Evolutionary conservation across 1,284 basidiomycete genomes (phyloP).

Genomic region (Fomitopsis palustris): DNA sequence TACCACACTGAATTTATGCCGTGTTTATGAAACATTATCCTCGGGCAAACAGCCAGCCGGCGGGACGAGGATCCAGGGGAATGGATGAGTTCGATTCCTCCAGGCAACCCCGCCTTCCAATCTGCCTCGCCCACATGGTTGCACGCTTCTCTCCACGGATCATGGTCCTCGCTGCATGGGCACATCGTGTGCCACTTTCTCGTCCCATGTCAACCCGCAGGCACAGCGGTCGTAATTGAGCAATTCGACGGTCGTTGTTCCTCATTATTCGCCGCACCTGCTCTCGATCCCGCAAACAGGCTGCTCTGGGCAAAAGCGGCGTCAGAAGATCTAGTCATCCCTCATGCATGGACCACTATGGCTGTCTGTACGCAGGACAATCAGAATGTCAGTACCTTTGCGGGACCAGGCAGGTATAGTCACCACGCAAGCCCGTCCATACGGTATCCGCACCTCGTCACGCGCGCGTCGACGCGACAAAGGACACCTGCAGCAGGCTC

Average conservation of each 20-base stretch:
- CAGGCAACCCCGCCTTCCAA: neutral
- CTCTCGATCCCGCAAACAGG: neutral
- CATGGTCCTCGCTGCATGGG: neutral
- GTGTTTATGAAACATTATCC: neutral
- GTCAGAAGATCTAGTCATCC: neutral
- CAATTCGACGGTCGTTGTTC: neutral
- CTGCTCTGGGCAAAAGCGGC: neutral
- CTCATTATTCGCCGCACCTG: neutral
- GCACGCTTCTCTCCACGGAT: neutral
- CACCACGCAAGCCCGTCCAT: neutral
- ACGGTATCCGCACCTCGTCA: neutral
- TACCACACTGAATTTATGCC: neutral
- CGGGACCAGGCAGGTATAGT: neutral
- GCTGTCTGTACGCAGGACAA: neutral
- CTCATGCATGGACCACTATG: neutral
- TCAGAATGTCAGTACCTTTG: neutral
- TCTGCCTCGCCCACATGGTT: neutral
- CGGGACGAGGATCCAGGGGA: neutral
- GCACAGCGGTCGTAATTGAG: neutral
- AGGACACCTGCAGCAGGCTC: neutral
- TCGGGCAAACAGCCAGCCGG: neutral
- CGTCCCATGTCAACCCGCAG: too few relatives aligned
- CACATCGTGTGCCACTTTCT: neutral
- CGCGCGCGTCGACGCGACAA: neutral
- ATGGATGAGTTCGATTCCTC: too few relatives aligned